These are phyloP conservation scores for Closterium sp. DNA, from an alignment of 139 green algal genomes.

Conservation along the genomic window DNA sequence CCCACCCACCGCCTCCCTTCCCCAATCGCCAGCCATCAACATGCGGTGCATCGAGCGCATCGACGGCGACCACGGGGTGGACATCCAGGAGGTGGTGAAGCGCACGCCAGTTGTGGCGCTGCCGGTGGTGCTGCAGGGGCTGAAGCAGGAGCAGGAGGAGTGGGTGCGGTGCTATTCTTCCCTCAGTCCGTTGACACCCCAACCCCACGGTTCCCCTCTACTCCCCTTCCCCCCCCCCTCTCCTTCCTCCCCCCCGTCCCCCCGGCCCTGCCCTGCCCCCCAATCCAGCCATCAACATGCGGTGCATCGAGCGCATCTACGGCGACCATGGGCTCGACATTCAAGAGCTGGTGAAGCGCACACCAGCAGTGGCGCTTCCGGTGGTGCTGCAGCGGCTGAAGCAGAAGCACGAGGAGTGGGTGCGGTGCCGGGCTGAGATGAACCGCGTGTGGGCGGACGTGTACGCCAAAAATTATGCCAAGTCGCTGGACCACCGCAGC, in stretches of 20 bases:
- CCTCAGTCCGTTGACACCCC: too few species aligned
- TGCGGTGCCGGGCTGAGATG: constrained; percentile 54
- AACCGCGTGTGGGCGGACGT: constrained; percentile 79
- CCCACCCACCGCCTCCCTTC: too few species aligned
- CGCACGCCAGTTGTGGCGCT: constrained; percentile 83
- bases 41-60: constrained; percentile 76
- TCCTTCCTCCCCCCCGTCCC: too few species aligned
- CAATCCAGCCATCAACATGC: constrained; percentile 38
- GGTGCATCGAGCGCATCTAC: constrained; percentile 85
- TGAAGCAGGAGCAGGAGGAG: constrained; percentile 92
- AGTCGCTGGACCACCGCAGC: constrained; percentile 93
- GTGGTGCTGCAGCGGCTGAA: constrained; percentile 82
- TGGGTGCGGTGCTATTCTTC: constrained; percentile 73
- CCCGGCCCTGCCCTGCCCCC: neutral
- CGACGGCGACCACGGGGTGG: constrained; percentile 70
- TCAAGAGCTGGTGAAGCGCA: constrained; percentile 80
- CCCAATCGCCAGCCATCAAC: too few species aligned
- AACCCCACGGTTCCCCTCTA: too few species aligned
- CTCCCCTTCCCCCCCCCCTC: too few species aligned
- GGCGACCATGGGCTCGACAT: constrained; percentile 64
- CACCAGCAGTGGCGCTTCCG: constrained; percentile 79
- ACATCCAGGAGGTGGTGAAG: constrained; percentile 76
- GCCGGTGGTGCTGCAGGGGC: constrained; percentile 78
- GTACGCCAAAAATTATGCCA: constrained; percentile 96
- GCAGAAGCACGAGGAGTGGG: constrained; percentile 94